Conservation (phyloP, 805 yeast genomes). For the Ogataea minuta region DNA sequence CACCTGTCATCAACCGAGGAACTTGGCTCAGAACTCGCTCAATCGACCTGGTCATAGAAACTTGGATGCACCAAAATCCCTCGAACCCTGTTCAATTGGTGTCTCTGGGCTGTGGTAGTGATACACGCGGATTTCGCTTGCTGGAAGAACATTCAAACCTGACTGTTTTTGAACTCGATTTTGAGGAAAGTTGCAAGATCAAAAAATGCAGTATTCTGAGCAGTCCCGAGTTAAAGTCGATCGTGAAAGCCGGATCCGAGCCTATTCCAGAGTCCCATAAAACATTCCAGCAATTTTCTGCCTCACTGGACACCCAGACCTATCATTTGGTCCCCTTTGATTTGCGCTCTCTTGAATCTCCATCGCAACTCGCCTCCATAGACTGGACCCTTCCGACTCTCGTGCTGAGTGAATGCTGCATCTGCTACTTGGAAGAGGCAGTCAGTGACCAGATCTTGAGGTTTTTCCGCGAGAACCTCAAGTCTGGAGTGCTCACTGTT, state of each 20-base stretch:
- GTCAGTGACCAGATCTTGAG: conserved; percentile 45
- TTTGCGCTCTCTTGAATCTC: conserved; percentile 38
- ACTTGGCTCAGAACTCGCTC: conserved; percentile 59
- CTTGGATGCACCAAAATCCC: conserved; percentile 37
- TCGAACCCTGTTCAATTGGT: conserved; percentile 46
- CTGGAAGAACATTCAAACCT: conserved; percentile 37
- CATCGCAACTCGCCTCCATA: conserved; percentile 9
- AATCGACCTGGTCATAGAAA: conserved; percentile 46
- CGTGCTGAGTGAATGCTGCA: conserved; percentile 70
- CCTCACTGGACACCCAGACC: conserved; percentile 36
- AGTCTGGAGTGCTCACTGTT: conserved; percentile 37
- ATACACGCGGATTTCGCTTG: conserved; percentile 60
- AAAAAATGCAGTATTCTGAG: conserved; percentile 49
- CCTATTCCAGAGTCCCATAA: conserved; percentile 13
- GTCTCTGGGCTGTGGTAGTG: conserved; percentile 81
- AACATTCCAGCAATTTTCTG: conserved; percentile 26
- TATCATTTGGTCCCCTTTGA: conserved; percentile 60
- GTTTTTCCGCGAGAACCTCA: conserved; percentile 38
- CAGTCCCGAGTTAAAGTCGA: conserved; percentile 28
- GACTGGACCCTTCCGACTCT: conserved; percentile 50
- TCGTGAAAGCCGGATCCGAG: conserved; percentile 24
- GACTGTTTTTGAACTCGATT: conserved; percentile 62
- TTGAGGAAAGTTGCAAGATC: conserved; percentile 48
- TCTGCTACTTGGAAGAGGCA: conserved; percentile 62
- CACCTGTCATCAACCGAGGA: conserved; percentile 71